Evolutionary conservation across 371 early-diverging fungal genomes (phyloP).

Genomic region (Circinella minor): DNA sequence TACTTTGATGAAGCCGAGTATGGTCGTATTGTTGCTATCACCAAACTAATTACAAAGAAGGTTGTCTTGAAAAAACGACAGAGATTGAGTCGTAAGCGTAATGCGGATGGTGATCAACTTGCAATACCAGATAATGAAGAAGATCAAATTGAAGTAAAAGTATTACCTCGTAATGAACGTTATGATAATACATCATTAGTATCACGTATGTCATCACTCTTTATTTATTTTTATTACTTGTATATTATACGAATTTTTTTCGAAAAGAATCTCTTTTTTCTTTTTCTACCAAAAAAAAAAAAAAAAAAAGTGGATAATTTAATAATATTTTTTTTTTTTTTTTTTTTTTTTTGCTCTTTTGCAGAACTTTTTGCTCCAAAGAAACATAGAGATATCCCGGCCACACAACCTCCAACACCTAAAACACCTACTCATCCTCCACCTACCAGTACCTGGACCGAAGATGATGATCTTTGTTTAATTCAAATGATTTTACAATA

Average conservation of each 20-base stretch:
- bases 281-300: no score
- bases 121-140: conserved; percentile 32
- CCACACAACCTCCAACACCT: conserved; percentile 50
- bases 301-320: neutral
- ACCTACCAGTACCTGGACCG: conserved; percentile 58
- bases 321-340: neutral
- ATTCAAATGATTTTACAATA: conserved; percentile 60
- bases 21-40: conserved; percentile 42
- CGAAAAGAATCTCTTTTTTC: neutral
- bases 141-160: conserved; percentile 38
- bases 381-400: conserved; percentile 51
- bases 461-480: conserved; percentile 73
- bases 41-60: conserved; percentile 46
- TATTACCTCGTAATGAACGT: conserved; percentile 36
- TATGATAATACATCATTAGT: conserved; percentile 27
- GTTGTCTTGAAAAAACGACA: conserved; percentile 44
- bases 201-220: conserved; percentile 22
- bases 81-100: conserved; percentile 47
- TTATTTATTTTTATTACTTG: no score
- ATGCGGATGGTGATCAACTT: conserved; percentile 36
- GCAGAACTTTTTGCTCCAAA: conserved; percentile 55
- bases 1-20: conserved; percentile 52
- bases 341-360: neutral
- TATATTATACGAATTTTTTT: no score
- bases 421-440: conserved; percentile 28